Percentiles rank a stretch among this genome's conserved stretches.
Evolutionary conservation across 345 rosid species (phyloP).

Genomic region (Eutrema heterophyllum): DNA sequence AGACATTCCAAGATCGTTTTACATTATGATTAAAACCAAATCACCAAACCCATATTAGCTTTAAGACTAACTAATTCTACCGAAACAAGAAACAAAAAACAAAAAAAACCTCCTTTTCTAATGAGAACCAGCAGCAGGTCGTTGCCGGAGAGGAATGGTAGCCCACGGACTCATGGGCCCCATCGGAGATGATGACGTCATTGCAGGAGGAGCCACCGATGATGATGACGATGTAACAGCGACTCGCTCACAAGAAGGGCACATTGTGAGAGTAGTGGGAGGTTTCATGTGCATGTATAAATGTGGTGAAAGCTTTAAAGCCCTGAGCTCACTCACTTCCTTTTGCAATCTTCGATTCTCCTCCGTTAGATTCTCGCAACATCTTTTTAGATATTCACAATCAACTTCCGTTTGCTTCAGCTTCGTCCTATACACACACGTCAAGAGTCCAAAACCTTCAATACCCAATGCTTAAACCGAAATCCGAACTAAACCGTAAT

Average conservation of each 20-base stretch:
- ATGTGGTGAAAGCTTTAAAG: slow-evolving; percentile 76
- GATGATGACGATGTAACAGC: slow-evolving; percentile 41
- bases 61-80: background rate
- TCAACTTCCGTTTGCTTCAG: slow-evolving; percentile 91
- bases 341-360: slow-evolving; percentile 77
- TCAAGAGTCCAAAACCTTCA: background rate
- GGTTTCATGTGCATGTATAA: slow-evolving; percentile 86
- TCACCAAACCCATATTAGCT: background rate
- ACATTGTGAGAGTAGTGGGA: slow-evolving; percentile 87
- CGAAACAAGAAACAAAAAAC: background rate
- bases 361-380: slow-evolving; percentile 73
- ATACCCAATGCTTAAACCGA: background rate
- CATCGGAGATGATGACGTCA: slow-evolving; percentile 30
- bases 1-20: slow-evolving; percentile 4
- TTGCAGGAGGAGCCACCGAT: slow-evolving; percentile 28
- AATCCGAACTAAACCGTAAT: background rate
- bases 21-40: background rate
- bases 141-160: slow-evolving; percentile 36
- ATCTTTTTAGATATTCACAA: slow-evolving; percentile 69
- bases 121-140: slow-evolving; percentile 34
- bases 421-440: slow-evolving; percentile 57
- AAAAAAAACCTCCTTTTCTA: background rate
- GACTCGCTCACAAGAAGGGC: slow-evolving; percentile 83
- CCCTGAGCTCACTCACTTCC: slow-evolving; percentile 82
- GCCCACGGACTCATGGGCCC: slow-evolving; percentile 51